phyloP scores from a whole-genome alignment of 2,329 filamentous ascomycete species.

The Xylariales sp. region DNA sequence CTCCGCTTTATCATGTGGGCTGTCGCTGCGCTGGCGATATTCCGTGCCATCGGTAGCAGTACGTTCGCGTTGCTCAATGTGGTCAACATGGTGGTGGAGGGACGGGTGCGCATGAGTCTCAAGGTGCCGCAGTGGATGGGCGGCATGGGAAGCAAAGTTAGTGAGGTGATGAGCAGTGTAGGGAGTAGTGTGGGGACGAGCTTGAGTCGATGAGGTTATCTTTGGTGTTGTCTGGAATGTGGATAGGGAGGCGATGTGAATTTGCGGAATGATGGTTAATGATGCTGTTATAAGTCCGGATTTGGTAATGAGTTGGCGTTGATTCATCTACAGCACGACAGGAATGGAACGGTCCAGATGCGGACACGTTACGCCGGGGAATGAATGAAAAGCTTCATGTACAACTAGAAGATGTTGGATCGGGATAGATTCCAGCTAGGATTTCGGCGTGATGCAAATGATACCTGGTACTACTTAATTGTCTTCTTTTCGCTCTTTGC shows the following conservation, averaged over 20 bases:
- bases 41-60: conserved; percentile 77
- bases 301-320: conserved; percentile 3
- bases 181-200: conserved; percentile 39
- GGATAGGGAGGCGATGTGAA: neutral
- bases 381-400: conserved; percentile 6
- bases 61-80: conserved; percentile 81
- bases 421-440: neutral
- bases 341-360: no score
- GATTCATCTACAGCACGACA: no score
- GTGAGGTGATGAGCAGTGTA: conserved; percentile 39
- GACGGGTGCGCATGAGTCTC: conserved; percentile 60
- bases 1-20: conserved; percentile 90
- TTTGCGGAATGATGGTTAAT: neutral
- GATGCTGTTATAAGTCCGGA: neutral
- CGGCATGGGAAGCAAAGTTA: conserved; percentile 42
- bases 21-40: conserved; percentile 80
- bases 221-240: no score
- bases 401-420: neutral
- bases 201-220: conserved; percentile 26
- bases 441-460: neutral
- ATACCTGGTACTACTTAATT: neutral
- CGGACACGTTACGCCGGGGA: neutral
- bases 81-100: conserved; percentile 82
- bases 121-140: conserved; percentile 43
- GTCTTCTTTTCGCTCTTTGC: no score